A percentile compares a stretch with the other conserved stretches of the same genome.
These are phyloP conservation scores for Forsythia viridissima DNA, from an alignment of 257 asterid species.

Conservation along the genomic window DNA sequence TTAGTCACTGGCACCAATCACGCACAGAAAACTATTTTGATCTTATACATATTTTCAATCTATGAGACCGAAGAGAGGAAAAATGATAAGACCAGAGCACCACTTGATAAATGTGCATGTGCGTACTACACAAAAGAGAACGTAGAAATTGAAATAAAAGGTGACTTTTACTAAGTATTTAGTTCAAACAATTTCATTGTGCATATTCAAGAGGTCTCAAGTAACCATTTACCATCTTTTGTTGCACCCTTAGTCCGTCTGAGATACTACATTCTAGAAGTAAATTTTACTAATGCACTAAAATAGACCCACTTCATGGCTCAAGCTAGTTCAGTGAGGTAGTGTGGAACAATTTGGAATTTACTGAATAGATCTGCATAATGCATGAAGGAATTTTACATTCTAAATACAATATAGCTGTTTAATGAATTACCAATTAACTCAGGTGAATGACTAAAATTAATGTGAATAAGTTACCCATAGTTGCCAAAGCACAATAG, in stretches of 20 bases:
- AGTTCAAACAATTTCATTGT: background rate
- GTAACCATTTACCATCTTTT: constrained; percentile 1
- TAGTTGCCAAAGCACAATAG: background rate
- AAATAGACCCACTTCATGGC: background rate
- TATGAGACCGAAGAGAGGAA: no score
- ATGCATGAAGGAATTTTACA: background rate
- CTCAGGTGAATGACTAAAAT: background rate
- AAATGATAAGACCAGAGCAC: no score
- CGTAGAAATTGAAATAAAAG: background rate
- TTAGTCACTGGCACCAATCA: no score
- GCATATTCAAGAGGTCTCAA: background rate
- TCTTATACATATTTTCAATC: no score
- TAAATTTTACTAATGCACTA: background rate
- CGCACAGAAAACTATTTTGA: no score
- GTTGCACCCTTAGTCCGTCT: background rate
- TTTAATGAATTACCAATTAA: background rate
- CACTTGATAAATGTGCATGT: no score
- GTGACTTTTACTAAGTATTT: background rate
- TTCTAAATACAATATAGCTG: background rate
- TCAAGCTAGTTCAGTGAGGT: background rate
- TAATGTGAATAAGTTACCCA: background rate
- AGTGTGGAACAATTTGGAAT: background rate
- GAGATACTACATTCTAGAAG: background rate
- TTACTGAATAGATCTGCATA: background rate
- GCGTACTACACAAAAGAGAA: background rate